A percentile compares a stretch with the other conserved stretches of the same genome.
These are phyloP conservation scores for Eimeria maxima DNA, from an alignment of 169 alveolate genomes.

Conservation along the genomic window DNA sequence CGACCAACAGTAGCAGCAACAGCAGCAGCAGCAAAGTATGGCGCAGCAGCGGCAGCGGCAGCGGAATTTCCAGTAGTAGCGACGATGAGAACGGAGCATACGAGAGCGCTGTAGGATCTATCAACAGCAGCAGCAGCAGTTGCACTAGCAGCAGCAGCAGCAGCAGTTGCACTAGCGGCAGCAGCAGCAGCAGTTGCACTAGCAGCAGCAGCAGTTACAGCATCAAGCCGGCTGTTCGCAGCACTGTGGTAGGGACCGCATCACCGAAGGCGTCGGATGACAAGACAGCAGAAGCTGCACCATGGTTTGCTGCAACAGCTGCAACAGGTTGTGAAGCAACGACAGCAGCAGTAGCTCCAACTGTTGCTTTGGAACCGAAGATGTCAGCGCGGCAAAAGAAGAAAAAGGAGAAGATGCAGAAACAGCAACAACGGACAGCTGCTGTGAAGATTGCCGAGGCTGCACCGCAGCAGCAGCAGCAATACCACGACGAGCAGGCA, in stretches of 20 bases:
- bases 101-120: not conserved
- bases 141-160: no score
- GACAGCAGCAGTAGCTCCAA: not conserved
- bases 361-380: not conserved
- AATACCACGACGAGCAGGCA: not conserved
- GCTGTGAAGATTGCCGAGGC: not conserved
- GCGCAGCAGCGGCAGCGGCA: constrained; percentile 19
- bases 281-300: not conserved
- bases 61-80: not conserved
- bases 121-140: no score
- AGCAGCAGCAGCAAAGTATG: not conserved
- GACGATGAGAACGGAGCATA: not conserved
- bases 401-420: not conserved
- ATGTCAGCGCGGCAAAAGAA: not conserved
- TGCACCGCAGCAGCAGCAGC: not conserved
- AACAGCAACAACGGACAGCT: not conserved
- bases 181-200: no score
- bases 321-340: not conserved
- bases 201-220: no score
- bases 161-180: not conserved
- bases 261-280: not conserved
- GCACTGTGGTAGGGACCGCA: not conserved
- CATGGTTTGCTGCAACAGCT: not conserved
- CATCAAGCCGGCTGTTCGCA: not conserved
- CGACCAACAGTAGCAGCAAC: not conserved